Evolutionary conservation across 2,329 filamentous ascomycete genomes (phyloP), one percentile per base, ranked within the genome.

Genomic region (Dryadomyces quercus-mongolicae): DNA sequence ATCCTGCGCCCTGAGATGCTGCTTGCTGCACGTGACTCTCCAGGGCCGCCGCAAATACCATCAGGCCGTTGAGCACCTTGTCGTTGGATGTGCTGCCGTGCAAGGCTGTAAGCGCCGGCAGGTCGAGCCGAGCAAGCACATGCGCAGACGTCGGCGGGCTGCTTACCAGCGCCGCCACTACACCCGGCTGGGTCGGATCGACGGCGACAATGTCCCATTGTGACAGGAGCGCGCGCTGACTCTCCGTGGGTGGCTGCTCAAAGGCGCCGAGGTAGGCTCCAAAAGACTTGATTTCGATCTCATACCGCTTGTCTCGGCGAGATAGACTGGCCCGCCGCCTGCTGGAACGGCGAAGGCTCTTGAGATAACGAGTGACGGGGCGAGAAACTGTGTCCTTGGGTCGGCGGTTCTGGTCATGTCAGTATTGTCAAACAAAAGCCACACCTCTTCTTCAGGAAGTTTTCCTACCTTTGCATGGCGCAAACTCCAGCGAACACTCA

Each of bases 171-270:
- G 66, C 69, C 5, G 67, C 61, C 2, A 63, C 47, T 2, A 71
- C 65, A 6, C 69, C 67, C 10, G 53, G 43, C 55, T 68, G 65
- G 18, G 67, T 62, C 2, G 72, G 71, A 57, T 75, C 70, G 13
- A 74, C 63, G 16, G 73, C 64, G 43, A 73, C 55, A n/a, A 73
- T 56, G 52, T 74, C 71, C 69, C 69, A 74, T 60, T 66, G 62
- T 42, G 62, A 54, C n/a, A 74, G 61, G 7, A 74, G 49, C n/a
- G 57, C 60, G 20, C 61, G 54, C 56, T 74, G 63, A 20, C 61
- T 55, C 16, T 54, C 51, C 3, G 65, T 68, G 6, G 64, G 63
- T 5, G 67, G 66, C 34, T 54, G 58, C 18, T 60, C 57, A 49
- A 74, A 71, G 25, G 58, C 56, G 15, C 72, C 72, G 7, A 74